These are phyloP conservation scores for Trichophyton simii DNA, from an alignment of 2,329 filamentous ascomycete genomes.

Conservation along the genomic window DNA sequence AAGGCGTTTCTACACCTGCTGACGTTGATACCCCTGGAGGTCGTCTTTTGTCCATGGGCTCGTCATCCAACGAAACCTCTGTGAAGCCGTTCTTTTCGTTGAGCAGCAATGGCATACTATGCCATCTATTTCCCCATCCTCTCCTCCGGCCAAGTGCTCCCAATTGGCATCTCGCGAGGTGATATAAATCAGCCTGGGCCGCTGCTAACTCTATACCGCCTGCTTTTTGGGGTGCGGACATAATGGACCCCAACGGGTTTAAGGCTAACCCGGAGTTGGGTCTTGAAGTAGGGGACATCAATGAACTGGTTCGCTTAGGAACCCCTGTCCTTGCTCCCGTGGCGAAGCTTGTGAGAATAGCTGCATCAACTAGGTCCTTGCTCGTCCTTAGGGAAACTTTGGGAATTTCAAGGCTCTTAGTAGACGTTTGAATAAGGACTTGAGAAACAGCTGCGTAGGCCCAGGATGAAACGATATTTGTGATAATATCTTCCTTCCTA, in stretches of 20 bases:
- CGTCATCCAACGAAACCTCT: constrained; percentile 26
- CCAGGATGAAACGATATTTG: constrained; percentile 38
- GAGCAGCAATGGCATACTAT: constrained; percentile 38
- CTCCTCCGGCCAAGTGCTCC: constrained; percentile 58
- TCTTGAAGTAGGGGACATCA: constrained; percentile 4
- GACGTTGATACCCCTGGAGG: constrained; percentile 10
- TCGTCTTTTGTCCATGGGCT: constrained; percentile 12
- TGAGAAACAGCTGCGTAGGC: constrained; percentile 33
- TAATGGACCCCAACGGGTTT: background rate
- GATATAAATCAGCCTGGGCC: constrained; percentile 66
- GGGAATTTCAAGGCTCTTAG: constrained; percentile 25
- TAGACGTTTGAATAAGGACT: constrained; percentile 31
- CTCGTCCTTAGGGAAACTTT: constrained; percentile 25
- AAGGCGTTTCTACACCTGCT: constrained; percentile 42
- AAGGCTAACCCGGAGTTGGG: constrained; percentile 9
- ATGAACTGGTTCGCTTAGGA: constrained; percentile 27
- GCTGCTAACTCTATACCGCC: constrained; percentile 75
- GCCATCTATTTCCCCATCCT: constrained; percentile 69
- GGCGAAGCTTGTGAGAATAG: constrained; percentile 12
- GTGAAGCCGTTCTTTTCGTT: constrained; percentile 23
- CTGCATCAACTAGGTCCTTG: constrained; percentile 16
- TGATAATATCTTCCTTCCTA: constrained; percentile 23
- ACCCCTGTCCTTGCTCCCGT: constrained; percentile 20
- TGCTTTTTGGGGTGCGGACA: constrained; percentile 23
- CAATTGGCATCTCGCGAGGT: constrained; percentile 67